Base-by-base conservation (phyloP, 1,139 yeast species). In the Diutina scorzettiae region DNA sequence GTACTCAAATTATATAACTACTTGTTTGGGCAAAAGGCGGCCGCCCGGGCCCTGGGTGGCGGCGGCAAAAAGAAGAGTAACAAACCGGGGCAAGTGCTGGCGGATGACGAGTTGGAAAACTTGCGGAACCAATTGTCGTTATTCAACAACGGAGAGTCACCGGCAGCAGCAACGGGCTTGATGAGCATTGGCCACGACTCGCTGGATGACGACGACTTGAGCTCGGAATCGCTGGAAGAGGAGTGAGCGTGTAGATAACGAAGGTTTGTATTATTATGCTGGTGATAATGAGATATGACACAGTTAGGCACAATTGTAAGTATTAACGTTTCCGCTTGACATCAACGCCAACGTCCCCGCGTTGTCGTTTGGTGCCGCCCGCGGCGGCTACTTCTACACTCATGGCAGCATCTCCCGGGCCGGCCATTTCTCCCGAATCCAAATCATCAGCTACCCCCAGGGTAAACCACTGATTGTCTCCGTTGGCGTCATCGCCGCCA, bases 71-170 rank as follows among this genome's bases (percentile, higher is more conserved):
- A 81, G 63, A 97, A 91, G 72, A 97, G 14, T 14, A 16, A 16
- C 11, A 34, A 34, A 19, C 18, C 28, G 20, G 39, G 39, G 16
- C 27, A n/a, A 5, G 17, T 34, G 19, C 11, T 14, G 7, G 39
- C 39, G 20, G 39, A 34, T 20, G 81, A 82, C 86, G 86, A 45
- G 62, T 81, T 89, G 56, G 95, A 84, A 55, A 81, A 80, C 55
- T 75, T 89, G 59, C 83, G 83, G 62, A 78, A 79, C 58, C 89
- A 85, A 62, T 69, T 89, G 51, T 85, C 84, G 45, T 78, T 84
- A 53, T 79, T 87, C 57, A 86, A 83, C 49, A 75, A 71, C 43
- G 67, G 60, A 30, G 61, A 59, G 43, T 49, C 28, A 28, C 39
- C 23, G 27, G 19, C 17, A n/a, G 39, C 39, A n/a, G 17, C 39